These are phyloP conservation scores for Saccharomycopsis olivae DNA, from an alignment of 805 yeast species.

Conservation along the genomic window DNA sequence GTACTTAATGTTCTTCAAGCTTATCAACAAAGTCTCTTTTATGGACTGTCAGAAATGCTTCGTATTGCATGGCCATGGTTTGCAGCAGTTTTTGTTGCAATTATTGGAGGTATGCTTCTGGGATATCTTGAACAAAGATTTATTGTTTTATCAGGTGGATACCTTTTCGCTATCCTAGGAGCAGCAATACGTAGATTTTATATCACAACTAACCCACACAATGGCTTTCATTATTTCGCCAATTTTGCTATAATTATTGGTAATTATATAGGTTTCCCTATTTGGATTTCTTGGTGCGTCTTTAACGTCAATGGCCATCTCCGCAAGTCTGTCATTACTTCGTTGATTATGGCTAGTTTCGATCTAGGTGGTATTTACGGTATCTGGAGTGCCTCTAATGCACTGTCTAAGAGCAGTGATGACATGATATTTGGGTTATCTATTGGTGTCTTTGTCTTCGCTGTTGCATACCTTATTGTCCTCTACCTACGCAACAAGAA, in stretches of 20 bases:
- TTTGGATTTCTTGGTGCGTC: constrained; percentile 55
- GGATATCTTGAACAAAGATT: not conserved
- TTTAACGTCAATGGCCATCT: constrained; percentile 54
- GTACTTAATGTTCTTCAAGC: no score
- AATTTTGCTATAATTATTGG: constrained; percentile 47
- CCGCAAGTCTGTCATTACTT: constrained; percentile 47
- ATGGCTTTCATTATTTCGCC: constrained; percentile 35
- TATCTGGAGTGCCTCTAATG: no score
- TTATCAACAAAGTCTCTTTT: no score
- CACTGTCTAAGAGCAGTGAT: not conserved
- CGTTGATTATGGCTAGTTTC: constrained; percentile 51
- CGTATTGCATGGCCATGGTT: no score
- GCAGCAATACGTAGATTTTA: not conserved
- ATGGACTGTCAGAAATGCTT: no score
- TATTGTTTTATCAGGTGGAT: not conserved
- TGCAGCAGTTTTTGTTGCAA: not conserved
- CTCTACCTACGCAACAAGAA: no score
- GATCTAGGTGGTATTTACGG: not conserved
- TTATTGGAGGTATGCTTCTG: no score
- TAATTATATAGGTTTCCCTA: constrained; percentile 52
- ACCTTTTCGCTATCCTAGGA: not conserved
- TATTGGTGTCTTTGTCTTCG: not conserved
- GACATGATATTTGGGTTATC: not conserved
- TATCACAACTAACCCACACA: not conserved
- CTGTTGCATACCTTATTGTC: not conserved